Base-by-base conservation (phyloP, 495 filamentous ascomycete genomes). In the Jackrogersella multiformis region DNA sequence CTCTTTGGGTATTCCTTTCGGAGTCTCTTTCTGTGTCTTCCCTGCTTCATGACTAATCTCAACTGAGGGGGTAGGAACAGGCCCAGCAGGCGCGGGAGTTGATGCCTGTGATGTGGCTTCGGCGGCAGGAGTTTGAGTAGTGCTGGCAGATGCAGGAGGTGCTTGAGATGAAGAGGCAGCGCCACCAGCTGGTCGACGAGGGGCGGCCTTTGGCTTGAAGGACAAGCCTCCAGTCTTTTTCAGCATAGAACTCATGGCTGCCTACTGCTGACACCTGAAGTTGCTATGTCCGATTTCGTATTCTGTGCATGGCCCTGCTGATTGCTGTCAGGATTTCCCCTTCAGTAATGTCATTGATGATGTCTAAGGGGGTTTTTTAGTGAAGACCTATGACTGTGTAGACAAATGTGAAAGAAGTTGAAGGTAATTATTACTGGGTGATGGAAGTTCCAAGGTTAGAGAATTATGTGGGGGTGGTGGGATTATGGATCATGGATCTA, bases 121-220 rank as follows among this genome's bases (percentile, higher is more conserved):
- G 26, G 72, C 20, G 21, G 42, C 26, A 20, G 71, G 62, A 45
- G 59, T 46, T 23, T 35, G 54, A 0, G 69, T 65, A 30, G 61
- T 39, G 34, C 45, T 60, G 44, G 51, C n/a, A 60, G 62, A 53
- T 2, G 57, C 2, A 16, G 68, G 26, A 48, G 54, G 65, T 24
- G 66, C 62, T 53, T 70, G 58, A 20, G 70, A 63, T 21, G 58
- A 49, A 7, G 66, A 60, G 13, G 66, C 38, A n/a, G 66, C 42
- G 24, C 55, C 56, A 36, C 38, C 54, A 16, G 35, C 59, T 21
- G 69, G 51, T 36, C 70, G 73, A 30, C 73, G 70, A 59, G 70
- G 69, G 41, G 60, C 69, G 13, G 63, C 71, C 65, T 80, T 80
- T 12, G 79, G 79, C 73, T 79, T 81, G 66, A 82, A 80, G 73